A percentile compares a stretch with the other conserved stretches of the same genome.
Conservation (phyloP, 257 asterid genomes). For the Petunia secreta region DNA sequence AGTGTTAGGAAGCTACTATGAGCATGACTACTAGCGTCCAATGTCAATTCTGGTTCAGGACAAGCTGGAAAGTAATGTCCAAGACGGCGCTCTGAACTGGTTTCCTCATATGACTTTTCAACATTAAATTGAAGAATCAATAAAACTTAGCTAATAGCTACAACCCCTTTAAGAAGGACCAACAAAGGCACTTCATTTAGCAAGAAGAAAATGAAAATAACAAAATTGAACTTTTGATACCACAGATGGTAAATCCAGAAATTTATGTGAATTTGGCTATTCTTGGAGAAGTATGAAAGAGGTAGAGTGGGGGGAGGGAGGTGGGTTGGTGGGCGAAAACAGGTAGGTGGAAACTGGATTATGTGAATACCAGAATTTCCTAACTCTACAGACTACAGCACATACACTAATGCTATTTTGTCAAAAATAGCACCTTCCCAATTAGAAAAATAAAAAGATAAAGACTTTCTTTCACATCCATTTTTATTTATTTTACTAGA, state of each 20-base stretch:
- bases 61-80: constrained; percentile 54
- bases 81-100: background rate
- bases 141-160: background rate
- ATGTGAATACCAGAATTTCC: background rate
- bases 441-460: background rate
- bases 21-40: constrained; percentile 43
- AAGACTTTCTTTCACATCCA: too few relatives aligned
- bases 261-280: constrained; percentile 38
- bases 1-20: constrained; percentile 50
- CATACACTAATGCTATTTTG: background rate
- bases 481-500: too few relatives aligned
- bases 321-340: background rate
- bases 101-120: background rate
- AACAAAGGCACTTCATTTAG: background rate
- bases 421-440: background rate
- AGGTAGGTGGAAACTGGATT: constrained; percentile 16
- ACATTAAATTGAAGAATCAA: constrained; percentile 5
- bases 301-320: constrained; percentile 27
- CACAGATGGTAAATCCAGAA: constrained; percentile 19
- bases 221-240: background rate
- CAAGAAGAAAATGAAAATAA: background rate
- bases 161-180: background rate
- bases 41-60: constrained; percentile 54
- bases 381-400: background rate
- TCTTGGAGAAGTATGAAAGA: constrained; percentile 32